phyloP scores from a whole-genome alignment of 257 asterid species.

The Eucommia ulmoides region DNA sequence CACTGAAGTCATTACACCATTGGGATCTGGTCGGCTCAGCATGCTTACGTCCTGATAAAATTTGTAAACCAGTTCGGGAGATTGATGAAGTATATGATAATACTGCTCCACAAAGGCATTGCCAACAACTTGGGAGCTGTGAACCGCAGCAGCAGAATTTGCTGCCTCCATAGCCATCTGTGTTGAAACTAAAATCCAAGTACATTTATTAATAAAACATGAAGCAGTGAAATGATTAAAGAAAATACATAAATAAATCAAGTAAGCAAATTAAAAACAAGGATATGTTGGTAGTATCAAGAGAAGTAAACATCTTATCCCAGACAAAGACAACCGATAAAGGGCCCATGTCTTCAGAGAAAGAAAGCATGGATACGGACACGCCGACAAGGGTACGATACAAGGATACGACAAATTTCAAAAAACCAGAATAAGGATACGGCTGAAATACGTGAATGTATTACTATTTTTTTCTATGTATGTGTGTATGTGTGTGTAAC shows the following conservation, averaged over 20 bases:
- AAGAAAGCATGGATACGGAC: no score
- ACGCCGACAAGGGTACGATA: no score
- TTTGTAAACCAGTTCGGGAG: constrained; percentile 5
- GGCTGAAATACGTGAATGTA: no score
- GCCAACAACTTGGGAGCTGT: constrained; percentile 6
- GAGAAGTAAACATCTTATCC: not conserved
- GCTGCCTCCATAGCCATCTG: constrained; percentile 5
- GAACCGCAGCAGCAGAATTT: constrained; percentile 2
- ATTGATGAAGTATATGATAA: constrained; percentile 2
- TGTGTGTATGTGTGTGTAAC: no score
- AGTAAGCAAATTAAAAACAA: not conserved
- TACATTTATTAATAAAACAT: not conserved
- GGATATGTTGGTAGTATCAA: not conserved
- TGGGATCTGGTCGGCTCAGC: constrained; percentile 1
- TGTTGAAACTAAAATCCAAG: not conserved
- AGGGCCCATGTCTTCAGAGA: not conserved
- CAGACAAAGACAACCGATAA: not conserved
- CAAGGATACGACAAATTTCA: no score
- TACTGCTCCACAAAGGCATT: constrained; percentile 7
- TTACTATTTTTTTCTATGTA: no score
- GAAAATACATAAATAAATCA: no score
- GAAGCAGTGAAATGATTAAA: not conserved
- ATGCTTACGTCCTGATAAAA: constrained; percentile 8
- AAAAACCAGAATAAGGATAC: no score
- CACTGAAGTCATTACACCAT: not conserved